phyloP scores from a whole-genome alignment of 805 yeast species.

The Isabelozyma pseudorhagii region DNA sequence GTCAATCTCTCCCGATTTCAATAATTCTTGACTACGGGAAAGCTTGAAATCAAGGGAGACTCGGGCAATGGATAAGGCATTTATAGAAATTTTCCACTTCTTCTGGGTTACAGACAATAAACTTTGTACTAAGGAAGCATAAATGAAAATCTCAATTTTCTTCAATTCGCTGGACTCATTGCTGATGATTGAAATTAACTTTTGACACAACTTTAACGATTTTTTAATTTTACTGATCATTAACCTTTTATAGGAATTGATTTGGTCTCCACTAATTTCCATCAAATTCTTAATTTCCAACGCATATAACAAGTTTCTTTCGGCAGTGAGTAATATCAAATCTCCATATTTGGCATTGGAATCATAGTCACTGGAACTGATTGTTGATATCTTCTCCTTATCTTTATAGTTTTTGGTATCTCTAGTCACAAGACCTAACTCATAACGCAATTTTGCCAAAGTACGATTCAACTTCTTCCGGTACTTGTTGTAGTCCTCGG shows the following conservation, averaged over 20 bases:
- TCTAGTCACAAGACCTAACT: constrained; percentile 57
- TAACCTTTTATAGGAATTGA: constrained; percentile 42
- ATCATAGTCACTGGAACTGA: constrained; percentile 49
- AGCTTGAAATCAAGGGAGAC: constrained; percentile 54
- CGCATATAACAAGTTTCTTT: constrained; percentile 71
- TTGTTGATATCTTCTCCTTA: constrained; percentile 45
- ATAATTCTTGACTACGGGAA: constrained; percentile 4
- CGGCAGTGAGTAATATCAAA: constrained; percentile 64
- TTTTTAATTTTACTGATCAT: constrained; percentile 66
- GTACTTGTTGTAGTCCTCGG: constrained; percentile 68
- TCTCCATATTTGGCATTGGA: constrained; percentile 52
- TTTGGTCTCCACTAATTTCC: constrained; percentile 49
- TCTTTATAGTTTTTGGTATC: constrained; percentile 62
- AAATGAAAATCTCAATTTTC: constrained; percentile 30
- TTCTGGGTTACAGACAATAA: constrained; percentile 48
- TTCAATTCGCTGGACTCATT: constrained; percentile 33
- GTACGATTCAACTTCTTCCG: constrained; percentile 60
- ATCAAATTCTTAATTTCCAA: constrained; percentile 56
- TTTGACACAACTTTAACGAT: constrained; percentile 45
- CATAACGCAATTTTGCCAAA: constrained; percentile 62
- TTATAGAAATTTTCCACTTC: constrained; percentile 53
- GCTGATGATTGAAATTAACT: constrained; percentile 38
- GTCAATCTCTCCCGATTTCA: constrained; percentile 16
- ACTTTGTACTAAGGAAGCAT: constrained; percentile 51
- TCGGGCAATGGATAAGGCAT: constrained; percentile 57